A percentile compares a stretch with the other conserved stretches of the same genome.
These are phyloP conservation scores for Chalciporus pseudorubinellus DNA, from an alignment of 768 basidiomycete species.

Conservation along the genomic window DNA sequence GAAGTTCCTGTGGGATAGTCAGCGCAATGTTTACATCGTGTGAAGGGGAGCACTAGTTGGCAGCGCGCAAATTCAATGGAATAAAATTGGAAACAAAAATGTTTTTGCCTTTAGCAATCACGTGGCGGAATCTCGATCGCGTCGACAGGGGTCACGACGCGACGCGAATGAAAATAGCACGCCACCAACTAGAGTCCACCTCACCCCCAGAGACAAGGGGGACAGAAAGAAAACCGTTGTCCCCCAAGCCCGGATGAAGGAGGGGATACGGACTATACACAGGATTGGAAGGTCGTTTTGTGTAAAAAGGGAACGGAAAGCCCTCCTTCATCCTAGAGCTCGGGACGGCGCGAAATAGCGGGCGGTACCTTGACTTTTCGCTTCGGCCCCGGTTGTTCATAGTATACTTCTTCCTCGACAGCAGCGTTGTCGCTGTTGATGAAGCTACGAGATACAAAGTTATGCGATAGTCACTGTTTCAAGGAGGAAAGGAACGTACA, in stretches of 20 bases:
- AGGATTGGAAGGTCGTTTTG: slow-evolving; percentile 37
- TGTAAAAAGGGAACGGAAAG: slow-evolving; percentile 36
- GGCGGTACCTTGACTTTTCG: slow-evolving; percentile 91
- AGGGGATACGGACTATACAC: slow-evolving; percentile 74
- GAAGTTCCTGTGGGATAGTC: slow-evolving; percentile 42
- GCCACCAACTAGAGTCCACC: slow-evolving; percentile 37
- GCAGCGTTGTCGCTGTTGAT: slow-evolving; percentile 66
- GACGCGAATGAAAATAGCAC: slow-evolving; percentile 25
- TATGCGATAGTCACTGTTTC: slow-evolving; percentile 1
- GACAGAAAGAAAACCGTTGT: slow-evolving; percentile 70
- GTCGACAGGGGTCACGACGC: slow-evolving; percentile 23
- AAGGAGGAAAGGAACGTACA: slow-evolving; percentile 47
- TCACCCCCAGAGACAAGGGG: slow-evolving; percentile 60
- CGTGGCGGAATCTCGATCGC: slow-evolving; percentile 20
- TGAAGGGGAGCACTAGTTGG: slow-evolving; percentile 38
- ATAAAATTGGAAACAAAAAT: slow-evolving; percentile 31
- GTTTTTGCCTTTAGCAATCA: slow-evolving; percentile 32
- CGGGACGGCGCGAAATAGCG: slow-evolving; percentile 79
- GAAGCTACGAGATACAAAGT: slow-evolving; percentile 38
- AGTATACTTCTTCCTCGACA: slow-evolving; percentile 79
- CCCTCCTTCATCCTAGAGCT: slow-evolving; percentile 95
- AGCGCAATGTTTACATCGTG: slow-evolving; percentile 32
- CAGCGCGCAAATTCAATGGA: slow-evolving; percentile 24
- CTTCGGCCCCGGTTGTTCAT: slow-evolving; percentile 65
- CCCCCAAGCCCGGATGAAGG: slow-evolving; percentile 93